phyloP scores from a whole-genome alignment of 2,329 filamentous ascomycete species.

The Onygenales sp. region DNA sequence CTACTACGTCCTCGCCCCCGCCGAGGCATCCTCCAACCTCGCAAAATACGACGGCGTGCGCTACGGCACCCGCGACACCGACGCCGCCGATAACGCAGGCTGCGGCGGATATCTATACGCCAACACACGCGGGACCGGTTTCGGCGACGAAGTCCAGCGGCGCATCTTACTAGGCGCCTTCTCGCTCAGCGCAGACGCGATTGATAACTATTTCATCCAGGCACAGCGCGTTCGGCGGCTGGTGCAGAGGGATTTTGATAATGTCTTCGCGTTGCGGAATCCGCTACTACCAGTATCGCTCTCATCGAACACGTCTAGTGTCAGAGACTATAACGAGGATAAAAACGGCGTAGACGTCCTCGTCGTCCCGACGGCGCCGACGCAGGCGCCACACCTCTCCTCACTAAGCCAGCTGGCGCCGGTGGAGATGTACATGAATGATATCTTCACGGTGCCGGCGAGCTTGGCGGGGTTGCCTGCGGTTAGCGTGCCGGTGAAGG shows the following conservation, averaged over 20 bases:
- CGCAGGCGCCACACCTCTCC: slow-evolving; percentile 56
- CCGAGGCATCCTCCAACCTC: slow-evolving; percentile 90
- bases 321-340: slow-evolving; percentile 34
- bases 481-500: slow-evolving; percentile 64
- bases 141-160: slow-evolving; percentile 76
- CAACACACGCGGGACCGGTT: slow-evolving; percentile 59
- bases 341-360: slow-evolving; percentile 63
- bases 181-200: slow-evolving; percentile 77
- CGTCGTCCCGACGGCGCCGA: slow-evolving; percentile 78
- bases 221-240: slow-evolving; percentile 79
- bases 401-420: slow-evolving; percentile 39
- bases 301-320: no score
- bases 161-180: slow-evolving; percentile 86
- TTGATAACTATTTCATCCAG: slow-evolving; percentile 94
- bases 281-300: slow-evolving; percentile 40
- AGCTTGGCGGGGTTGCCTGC: slow-evolving; percentile 86
- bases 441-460: slow-evolving; percentile 91
- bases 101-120: slow-evolving; percentile 57
- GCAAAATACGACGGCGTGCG: slow-evolving; percentile 96
- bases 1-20: slow-evolving; percentile 91
- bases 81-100: slow-evolving; percentile 39
- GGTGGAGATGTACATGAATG: slow-evolving; percentile 79
- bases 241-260: slow-evolving; percentile 79
- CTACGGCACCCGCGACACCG: slow-evolving; percentile 57
- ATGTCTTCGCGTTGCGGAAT: slow-evolving; percentile 61